Evolutionary conservation across 1,284 basidiomycete species (phyloP).

Genomic region (Rugosomyces carneus): DNA sequence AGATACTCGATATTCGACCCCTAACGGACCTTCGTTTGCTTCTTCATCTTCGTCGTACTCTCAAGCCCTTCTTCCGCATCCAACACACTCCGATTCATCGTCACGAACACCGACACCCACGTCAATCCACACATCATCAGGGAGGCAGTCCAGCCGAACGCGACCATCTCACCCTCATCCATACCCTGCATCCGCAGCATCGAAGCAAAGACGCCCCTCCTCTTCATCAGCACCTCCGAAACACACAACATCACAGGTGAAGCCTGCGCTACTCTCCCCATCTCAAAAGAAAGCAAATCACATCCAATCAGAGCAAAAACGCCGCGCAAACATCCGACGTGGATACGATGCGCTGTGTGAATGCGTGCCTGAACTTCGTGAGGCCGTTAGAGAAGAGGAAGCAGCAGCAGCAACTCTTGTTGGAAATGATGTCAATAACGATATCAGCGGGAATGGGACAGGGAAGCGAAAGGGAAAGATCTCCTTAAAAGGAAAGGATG

Average conservation of each 20-base stretch:
- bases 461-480: constrained; percentile 23
- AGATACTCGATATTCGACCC: constrained; percentile 26
- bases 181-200: constrained; percentile 11
- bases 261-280: constrained; percentile 55
- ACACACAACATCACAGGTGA: constrained; percentile 23
- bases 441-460: constrained; percentile 19
- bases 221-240: constrained; percentile 11
- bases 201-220: constrained; percentile 12
- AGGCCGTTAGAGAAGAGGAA: constrained; percentile 68
- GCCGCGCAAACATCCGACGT: constrained; percentile 83
- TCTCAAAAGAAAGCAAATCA: constrained; percentile 93
- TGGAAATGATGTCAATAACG: constrained; percentile 19
- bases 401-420: constrained; percentile 36
- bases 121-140: constrained; percentile 14
- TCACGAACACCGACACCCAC: constrained; percentile 21
- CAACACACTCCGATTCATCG: constrained; percentile 16
- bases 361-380: constrained; percentile 70
- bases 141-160: constrained; percentile 17
- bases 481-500: constrained; percentile 30
- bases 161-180: constrained; percentile 21
- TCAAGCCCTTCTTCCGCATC: constrained; percentile 11
- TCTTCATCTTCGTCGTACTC: constrained; percentile 9
- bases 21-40: constrained; percentile 8
- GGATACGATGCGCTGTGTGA: constrained; percentile 85
- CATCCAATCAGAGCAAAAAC: constrained; percentile 86